Base-by-base conservation (phyloP, 148 eudicot genomes). In the Gaultheria prostrata region DNA sequence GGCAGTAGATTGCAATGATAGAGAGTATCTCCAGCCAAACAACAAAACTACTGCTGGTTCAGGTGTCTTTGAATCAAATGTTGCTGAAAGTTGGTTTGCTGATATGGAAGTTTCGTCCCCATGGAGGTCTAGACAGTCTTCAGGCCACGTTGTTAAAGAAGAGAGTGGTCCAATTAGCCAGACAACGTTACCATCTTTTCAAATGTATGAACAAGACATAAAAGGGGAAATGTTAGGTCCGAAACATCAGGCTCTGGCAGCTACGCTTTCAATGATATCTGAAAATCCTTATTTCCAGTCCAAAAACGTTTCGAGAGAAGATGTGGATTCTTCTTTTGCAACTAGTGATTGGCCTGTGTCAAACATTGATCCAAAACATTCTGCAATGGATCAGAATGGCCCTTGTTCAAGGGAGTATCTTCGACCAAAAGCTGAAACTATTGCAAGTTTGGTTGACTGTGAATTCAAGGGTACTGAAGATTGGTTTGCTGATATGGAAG, bases 21-120 rank as follows among this genome's bases (percentile, higher is more conserved):
- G 65, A 46, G 39, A 78, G n/a, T 53, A 78, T 53, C 46, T 78
- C 59, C 80, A 51, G 65, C 35, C 45, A 32, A 28, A 77, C 43
- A 49, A 49, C 46, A 57, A 15, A 77, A 77, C 57, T 28, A 30
- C 24, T 77, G 24, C 61, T 51, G 75, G 50, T 9, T 53, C 3
- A 15, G 69, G 63, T 54, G 49, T 48, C 21, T 35, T 72, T 72
- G 76, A 72, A 18, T 72, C 49, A 35, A 35, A 72, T 17, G 76
- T 51, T 24, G 50, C 79, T 73, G 78, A 70, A 50, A 72, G 26
- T 33, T 57, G 53, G 65, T 61, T 54, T 35, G 70, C 12, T 72
- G 79, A 82, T 73, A 73, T 82, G 78, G 84, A 82, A 39, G 24
- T 54, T 20, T 82, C 83, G 1, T 50, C 83, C 32, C 35, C 57